Evolutionary conservation across 208 protist species (phyloP), one percentile per base, ranked within the genome.

Genomic region (Acanthamoeba castellanii): DNA sequence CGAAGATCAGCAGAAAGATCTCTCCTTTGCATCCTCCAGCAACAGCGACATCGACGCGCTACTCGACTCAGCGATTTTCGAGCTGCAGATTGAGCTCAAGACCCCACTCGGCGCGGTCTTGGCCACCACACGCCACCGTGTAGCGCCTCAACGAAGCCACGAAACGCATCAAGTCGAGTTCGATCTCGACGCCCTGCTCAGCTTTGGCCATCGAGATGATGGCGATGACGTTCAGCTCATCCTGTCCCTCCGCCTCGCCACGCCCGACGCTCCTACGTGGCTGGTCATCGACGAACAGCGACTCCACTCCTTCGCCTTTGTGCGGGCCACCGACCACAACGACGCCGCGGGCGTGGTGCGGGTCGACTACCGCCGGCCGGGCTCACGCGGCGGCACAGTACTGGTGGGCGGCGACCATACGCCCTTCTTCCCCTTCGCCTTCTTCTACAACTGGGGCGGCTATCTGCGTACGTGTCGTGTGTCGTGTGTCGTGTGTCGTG

Each of bases 381-480:
- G 47, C 47, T 55, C 50, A 18, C 13, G 50, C 50, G 50, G 50
- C 50, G 7, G 66, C 66, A 27, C 61, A 68, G 61, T 72, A 20
- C 66, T 72, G 7, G 66, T 72, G 66, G 66, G 22, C 66, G 30
- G 66, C 30, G 66, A 72, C n/a, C 66, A 72, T 1, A 18, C 22
- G n/a, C 66, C 66, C n/a, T 72, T 72, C 66, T 72, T 72, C 22
- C 66, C 66, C 66, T 72, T 72, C 30, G 66, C n/a, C 66, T 72
- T 27, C 66, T 72, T 27, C 66, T 72, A 72, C 66, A 72, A 72
- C 66, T 72, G 66, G 66, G 66, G 66, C 66, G 66, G 66, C 66
- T 72, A 72, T 34, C 30, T 72, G 30, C 66, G 66, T 72, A 72
- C 14, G 50, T 55, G 50, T 55, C 50, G 50, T 55, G 50, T 55